Evolutionary conservation across 2,329 filamentous ascomycete species (phyloP).

Genomic region (Calonectria fujianensis): DNA sequence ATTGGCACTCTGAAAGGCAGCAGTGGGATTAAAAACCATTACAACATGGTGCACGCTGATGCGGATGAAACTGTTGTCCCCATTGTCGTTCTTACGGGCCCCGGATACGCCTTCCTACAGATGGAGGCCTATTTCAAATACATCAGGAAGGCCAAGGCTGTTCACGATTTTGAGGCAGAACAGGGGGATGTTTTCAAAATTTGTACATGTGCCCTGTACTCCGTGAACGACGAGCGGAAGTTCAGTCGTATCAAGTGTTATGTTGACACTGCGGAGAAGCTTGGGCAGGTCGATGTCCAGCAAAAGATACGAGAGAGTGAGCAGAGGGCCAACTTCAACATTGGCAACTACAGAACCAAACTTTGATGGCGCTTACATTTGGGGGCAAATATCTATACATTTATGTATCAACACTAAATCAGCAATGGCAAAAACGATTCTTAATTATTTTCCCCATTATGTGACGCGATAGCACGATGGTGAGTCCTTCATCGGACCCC

Average conservation of each 20-base stretch:
- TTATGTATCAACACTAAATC: too few species aligned
- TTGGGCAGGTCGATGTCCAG: constrained; percentile 23
- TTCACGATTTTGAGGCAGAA: constrained; percentile 38
- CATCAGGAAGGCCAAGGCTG: constrained; percentile 9
- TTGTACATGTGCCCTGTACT: constrained; percentile 5
- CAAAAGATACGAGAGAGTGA: neutral
- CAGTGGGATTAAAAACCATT: constrained; percentile 25
- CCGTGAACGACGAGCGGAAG: constrained; percentile 13
- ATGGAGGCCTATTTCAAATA: constrained; percentile 34
- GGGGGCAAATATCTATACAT: too few species aligned
- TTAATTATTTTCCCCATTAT: too few species aligned
- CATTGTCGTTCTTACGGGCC: constrained; percentile 17
- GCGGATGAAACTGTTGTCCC: constrained; percentile 30
- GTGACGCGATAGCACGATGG: too few species aligned
- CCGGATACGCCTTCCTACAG: constrained; percentile 25
- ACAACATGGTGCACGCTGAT: constrained; percentile 21
- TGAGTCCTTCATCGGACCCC: too few species aligned
- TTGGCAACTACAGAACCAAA: neutral
- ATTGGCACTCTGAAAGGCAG: constrained; percentile 13
- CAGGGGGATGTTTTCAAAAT: constrained; percentile 33
- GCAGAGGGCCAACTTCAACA: neutral
- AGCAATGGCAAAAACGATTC: too few species aligned
- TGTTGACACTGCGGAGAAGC: constrained; percentile 3
- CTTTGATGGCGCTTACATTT: neutral
- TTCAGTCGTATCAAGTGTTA: constrained; percentile 18